Evolutionary conservation across 2,329 filamentous ascomycete genomes (phyloP).

Genomic region (Aspergillus alliaceus): DNA sequence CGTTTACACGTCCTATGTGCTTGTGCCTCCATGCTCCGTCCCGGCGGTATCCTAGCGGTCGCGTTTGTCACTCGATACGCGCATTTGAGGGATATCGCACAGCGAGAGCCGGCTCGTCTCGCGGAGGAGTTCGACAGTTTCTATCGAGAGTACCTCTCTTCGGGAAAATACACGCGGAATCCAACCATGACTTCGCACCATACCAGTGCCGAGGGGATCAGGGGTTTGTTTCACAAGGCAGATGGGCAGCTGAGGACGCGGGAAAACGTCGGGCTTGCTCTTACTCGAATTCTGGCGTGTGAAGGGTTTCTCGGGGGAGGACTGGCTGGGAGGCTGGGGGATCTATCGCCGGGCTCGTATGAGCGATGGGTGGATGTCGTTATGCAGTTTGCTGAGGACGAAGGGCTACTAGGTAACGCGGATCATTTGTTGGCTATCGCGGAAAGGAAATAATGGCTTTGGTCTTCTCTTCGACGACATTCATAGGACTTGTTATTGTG

Average conservation of each 20-base stretch:
- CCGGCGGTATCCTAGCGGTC: neutral
- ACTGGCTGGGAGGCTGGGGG: neutral
- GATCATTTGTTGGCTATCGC: neutral
- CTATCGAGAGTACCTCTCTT: neutral
- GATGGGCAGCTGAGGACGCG: neutral
- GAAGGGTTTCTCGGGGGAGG: neutral
- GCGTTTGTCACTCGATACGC: neutral
- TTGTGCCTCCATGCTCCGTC: neutral
- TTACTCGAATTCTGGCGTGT: neutral
- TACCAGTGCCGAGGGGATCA: neutral
- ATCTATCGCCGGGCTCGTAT: neutral
- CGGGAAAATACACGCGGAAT: neutral
- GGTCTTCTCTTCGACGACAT: no score
- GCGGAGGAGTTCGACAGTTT: neutral
- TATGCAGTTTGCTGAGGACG: neutral
- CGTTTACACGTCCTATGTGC: neutral
- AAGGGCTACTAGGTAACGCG: neutral
- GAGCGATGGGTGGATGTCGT: slow-evolving; percentile 1
- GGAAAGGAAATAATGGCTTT: neutral
- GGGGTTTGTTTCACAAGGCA: neutral
- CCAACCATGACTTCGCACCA: neutral
- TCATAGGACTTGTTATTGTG: no score
- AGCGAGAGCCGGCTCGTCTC: neutral
- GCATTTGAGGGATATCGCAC: neutral
- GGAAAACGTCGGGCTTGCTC: neutral